Conservation (phyloP, 805 yeast genomes). For the Metschnikowia santaceciliae region DNA sequence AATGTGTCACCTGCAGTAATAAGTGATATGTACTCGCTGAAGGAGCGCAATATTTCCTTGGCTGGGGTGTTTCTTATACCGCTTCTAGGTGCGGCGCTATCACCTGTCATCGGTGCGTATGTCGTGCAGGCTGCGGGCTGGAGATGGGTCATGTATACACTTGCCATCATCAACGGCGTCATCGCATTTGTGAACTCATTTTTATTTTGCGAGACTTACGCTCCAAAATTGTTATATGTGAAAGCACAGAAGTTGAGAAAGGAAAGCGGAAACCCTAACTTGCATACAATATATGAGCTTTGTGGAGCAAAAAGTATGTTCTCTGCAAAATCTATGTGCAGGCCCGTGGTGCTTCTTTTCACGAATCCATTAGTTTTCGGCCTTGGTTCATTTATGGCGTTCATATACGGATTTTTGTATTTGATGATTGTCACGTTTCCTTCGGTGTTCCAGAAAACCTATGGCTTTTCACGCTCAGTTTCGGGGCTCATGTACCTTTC, state of each 20-base stretch:
- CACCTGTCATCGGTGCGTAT: constrained; percentile 36
- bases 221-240: constrained; percentile 29
- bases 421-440: constrained; percentile 40
- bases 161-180: constrained; percentile 32
- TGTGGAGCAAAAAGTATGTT: constrained; percentile 23
- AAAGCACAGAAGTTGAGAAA: constrained; percentile 28
- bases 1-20: constrained; percentile 39
- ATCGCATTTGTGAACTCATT: constrained; percentile 31
- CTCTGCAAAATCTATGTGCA: constrained; percentile 23
- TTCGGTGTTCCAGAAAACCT: constrained; percentile 24
- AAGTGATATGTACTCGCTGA: constrained; percentile 34
- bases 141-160: constrained; percentile 37
- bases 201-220: constrained; percentile 32
- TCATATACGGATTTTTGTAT: constrained; percentile 40
- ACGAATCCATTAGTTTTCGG: constrained; percentile 39
- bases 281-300: constrained; percentile 37
- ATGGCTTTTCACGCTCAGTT: constrained; percentile 30
- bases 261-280: constrained; percentile 32
- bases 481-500: constrained; percentile 38
- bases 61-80: constrained; percentile 38
- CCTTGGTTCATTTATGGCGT: constrained; percentile 40
- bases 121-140: constrained; percentile 30
- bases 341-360: constrained; percentile 32
- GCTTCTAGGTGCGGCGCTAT: constrained; percentile 35
- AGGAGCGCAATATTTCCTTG: constrained; percentile 30